Evolutionary conservation across 352 stramenopile genomes (phyloP), one percentile per base, ranked within the genome.

Genomic region (Phytopythium cucurbitacearum): DNA sequence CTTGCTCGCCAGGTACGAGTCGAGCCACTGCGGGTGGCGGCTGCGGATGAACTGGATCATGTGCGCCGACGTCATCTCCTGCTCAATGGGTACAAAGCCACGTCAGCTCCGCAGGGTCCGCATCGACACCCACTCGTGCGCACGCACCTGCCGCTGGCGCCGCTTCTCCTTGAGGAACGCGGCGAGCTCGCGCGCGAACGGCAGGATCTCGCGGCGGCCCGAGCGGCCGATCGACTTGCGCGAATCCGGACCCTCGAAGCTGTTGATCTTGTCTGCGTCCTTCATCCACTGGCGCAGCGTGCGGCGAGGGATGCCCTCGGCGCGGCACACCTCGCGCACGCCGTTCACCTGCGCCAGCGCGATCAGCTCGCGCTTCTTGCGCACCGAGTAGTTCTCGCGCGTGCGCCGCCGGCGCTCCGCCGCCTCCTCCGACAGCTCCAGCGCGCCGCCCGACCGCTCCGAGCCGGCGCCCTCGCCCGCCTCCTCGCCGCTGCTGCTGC

Each of bases 331-430:
- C 41, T 76, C 67, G 4, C 67, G 64, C 32, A 76, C 60, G 11
- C 67, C 67, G 28, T 54, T 65, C 2, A 65, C 47, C 40, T 76
- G 56, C 16, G 64, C 67, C 40, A 73, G 38, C 9, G 67, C 67
- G 44, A 76, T 76, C 39, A 76, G 67, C 55, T 76, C 67, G 35
- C 67, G 67, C 57, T 76, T 76, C 48, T 76, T 72, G 43, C 66
- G 66, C 41, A 76, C 67, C 11, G 67, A 76, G 57, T 73, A 76
- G 43, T 76, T 73, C 16, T 62, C 40, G 15, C 67, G 64, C 40
- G 65, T 60, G 8, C 47, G 48, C 28, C 63, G 67, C 7, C 44
- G 67, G 57, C 53, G 46, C 8, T 34, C 34, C 10, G 6, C 34
- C 46, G 16, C 12, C 32, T 32, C 34, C 5, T 13, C 40, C 40